Base-by-base conservation (phyloP, 148 eudicot species). In the Silene latifolia region DNA sequence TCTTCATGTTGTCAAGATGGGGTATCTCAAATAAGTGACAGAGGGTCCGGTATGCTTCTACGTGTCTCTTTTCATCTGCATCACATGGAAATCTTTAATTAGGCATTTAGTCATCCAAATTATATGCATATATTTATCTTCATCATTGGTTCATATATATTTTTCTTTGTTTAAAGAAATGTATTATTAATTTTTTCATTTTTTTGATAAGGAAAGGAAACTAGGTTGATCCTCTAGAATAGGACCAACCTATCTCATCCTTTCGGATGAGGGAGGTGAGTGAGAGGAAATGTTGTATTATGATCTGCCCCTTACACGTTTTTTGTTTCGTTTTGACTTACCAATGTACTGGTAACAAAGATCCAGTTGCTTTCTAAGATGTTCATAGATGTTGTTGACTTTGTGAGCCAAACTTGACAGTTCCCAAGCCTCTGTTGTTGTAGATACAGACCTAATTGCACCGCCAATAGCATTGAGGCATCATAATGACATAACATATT, bases 391-490 rank as follows among this genome's bases (percentile, higher is more conserved):
- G 82, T 83, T 85, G 71, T 74, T 76, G 63, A 90, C 87, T 84
- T 88, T 92, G 58, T 92, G 89, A 35, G 89, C 87, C 85, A 92
- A 77, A 64, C 90, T 88, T 23, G 86, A 80, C 12, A 92, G 80
- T 83, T 92, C 97, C 97, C 97, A 92, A 35, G 95, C 85, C 81
- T 89, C 92, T 4, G 92, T 76, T 24, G 92, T 88, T 39, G 94
- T 79, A n/a, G 86, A 77, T 57, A 83, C 65, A 24, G 83, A 84
- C 87, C 97, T 92, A 71, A 27, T 23, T 44, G 11, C 35, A 32
- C 29, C 73, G 9, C 47, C 51, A 69, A 42, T 15, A 47, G 39
- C 39, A n/a, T 35, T 4, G 42, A 35, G 42, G 42, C 6, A 48
- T 32, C n/a, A 23, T 69, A 35, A n/a, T 10, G 27, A 56, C 44